Conservation (phyloP, 1,139 yeast species). For the Kluyveromyces marxianus region DNA sequence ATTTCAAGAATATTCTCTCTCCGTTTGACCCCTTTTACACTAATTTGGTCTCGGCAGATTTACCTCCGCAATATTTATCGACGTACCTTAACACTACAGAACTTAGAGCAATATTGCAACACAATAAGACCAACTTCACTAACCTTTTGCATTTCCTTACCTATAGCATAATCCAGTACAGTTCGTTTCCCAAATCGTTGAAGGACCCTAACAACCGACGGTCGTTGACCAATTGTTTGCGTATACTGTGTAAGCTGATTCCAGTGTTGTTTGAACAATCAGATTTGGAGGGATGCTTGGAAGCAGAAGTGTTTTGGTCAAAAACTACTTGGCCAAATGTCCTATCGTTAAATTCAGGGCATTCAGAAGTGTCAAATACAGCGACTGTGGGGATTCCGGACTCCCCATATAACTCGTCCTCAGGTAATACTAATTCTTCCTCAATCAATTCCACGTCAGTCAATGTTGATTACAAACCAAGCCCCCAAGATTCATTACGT, state of each 20-base stretch:
- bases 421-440: constrained; percentile 20
- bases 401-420: constrained; percentile 14
- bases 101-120: constrained; percentile 50
- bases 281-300: constrained; percentile 26
- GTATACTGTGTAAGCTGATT: constrained; percentile 56
- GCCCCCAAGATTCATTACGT: constrained; percentile 39
- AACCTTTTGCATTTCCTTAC: constrained; percentile 35
- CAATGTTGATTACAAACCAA: neutral
- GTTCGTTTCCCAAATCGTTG: constrained; percentile 2
- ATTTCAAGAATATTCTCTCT: neutral
- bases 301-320: constrained; percentile 41
- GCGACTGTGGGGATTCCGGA: constrained; percentile 30
- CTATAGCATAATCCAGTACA: constrained; percentile 2
- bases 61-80: constrained; percentile 5
- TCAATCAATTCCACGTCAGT: neutral
- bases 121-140: constrained; percentile 48
- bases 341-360: constrained; percentile 4
- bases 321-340: constrained; percentile 12
- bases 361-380: constrained; percentile 31
- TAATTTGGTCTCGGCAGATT: constrained; percentile 1
- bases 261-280: constrained; percentile 61
- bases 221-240: constrained; percentile 47
- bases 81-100: constrained; percentile 3
- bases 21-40: constrained; percentile 2
- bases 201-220: constrained; percentile 1